Evolutionary conservation across 2,329 filamentous ascomycete species (phyloP).

Genomic region (Cyphellophora europaea): DNA sequence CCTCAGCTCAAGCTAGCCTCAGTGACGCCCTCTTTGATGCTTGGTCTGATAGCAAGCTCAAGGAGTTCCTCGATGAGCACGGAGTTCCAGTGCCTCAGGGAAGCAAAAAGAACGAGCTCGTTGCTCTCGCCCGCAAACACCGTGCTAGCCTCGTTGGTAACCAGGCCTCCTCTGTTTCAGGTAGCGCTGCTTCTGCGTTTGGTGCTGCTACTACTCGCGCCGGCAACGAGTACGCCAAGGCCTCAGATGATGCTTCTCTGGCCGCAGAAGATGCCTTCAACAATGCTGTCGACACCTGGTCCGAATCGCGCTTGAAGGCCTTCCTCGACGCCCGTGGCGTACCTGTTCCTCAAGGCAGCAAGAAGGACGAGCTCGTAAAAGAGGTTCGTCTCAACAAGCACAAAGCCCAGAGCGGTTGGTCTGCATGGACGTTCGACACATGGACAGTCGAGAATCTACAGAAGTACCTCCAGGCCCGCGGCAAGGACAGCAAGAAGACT

Average conservation of each 20-base stretch:
- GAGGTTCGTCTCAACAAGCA: conserved; percentile 65
- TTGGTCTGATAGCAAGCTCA: conserved; percentile 84
- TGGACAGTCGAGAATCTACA: conserved; percentile 63
- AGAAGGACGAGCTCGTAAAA: conserved; percentile 63
- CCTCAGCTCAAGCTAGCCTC: conserved; percentile 62
- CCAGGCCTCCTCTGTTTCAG: conserved; percentile 37
- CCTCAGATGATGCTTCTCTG: conserved; percentile 58
- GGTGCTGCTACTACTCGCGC: conserved; percentile 67
- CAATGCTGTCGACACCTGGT: conserved; percentile 54
- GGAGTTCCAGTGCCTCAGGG: conserved; percentile 83
- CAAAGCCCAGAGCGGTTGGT: conserved; percentile 59
- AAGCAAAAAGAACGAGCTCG: conserved; percentile 78
- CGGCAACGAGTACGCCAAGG: conserved; percentile 66
- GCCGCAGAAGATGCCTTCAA: conserved; percentile 61
- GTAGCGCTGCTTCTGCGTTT: conserved; percentile 38
- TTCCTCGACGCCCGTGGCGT: conserved; percentile 70
- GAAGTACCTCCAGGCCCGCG: conserved; percentile 39
- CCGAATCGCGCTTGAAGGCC: conserved; percentile 66
- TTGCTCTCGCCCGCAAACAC: conserved; percentile 83
- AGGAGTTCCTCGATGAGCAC: conserved; percentile 89
- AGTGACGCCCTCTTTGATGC: conserved; percentile 78
- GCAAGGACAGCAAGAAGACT: conserved; percentile 50
- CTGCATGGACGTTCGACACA: conserved; percentile 71
- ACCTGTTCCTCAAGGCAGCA: conserved; percentile 62
- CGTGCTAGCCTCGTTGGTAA: conserved; percentile 63